These are phyloP conservation scores for Tieghemostelium lacteum DNA, from an alignment of 78 protist species.

Conservation along the genomic window DNA sequence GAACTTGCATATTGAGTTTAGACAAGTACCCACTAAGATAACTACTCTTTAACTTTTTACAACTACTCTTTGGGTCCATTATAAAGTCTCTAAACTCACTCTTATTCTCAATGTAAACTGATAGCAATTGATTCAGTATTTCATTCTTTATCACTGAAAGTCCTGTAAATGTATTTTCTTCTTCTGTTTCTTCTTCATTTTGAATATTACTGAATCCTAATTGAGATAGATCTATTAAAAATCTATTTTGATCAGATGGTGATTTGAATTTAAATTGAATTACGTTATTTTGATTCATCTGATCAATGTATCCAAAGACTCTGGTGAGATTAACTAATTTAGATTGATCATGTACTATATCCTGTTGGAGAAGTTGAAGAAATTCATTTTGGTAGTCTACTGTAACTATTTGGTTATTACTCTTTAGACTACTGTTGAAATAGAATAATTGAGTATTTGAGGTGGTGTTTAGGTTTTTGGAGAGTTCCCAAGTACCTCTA, in stretches of 20 bases:
- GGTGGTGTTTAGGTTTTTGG: background rate
- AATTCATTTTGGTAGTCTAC: too few species aligned
- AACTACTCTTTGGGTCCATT: too few species aligned
- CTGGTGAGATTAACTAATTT: background rate
- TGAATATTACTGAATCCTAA: background rate
- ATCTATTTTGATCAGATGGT: background rate
- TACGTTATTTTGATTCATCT: background rate
- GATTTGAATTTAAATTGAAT: background rate
- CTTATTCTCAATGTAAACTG: too few species aligned
- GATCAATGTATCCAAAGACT: background rate
- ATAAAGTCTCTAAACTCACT: too few species aligned
- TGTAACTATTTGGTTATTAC: too few species aligned
- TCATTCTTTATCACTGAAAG: too few species aligned
- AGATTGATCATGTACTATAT: background rate
- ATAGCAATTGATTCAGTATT: too few species aligned
- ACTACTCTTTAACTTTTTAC: too few species aligned
- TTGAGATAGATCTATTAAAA: background rate
- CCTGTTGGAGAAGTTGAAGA: too few species aligned
- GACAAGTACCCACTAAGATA: too few species aligned
- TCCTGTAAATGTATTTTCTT: too few species aligned
- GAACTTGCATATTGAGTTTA: too few species aligned
- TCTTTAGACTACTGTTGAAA: background rate
- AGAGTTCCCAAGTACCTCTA: slow-evolving; percentile 40
- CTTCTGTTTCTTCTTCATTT: background rate
- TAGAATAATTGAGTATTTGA: background rate